Base-by-base conservation (phyloP, 2,329 filamentous ascomycete species). In the Onygenales sp. region DNA sequence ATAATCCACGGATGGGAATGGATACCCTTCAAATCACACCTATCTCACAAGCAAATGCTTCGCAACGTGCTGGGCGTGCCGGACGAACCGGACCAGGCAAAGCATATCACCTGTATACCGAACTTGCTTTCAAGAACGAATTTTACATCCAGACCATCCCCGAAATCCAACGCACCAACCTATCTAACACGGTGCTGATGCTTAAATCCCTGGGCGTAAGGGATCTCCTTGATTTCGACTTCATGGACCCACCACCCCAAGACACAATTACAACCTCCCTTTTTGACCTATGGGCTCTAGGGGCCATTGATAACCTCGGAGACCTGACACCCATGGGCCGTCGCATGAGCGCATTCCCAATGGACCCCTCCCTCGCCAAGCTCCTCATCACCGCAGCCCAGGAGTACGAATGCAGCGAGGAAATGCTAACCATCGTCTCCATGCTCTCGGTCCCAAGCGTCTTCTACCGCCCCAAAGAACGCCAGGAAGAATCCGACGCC, bases 1-100 rank as follows among this genome's bases (percentile, higher is more conserved):
- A 97, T 72, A 98, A 98, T 63, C 91, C 93, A 5, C 87, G 91
- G 51, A 97, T 98, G 89, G 93, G 93, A 54, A 98, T 98, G 93
- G 93, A 98, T 65, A 96, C 92, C 0, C 80, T 98, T 11, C 93
- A 97, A 65, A 95, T 98, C 60, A 98, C 93, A 0, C 93, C 93
- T 0, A 94, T 98, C 51, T 96, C 91, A 2, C 93, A 98, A 68
- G 93, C 93, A 61, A 98, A 98, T 68, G 86, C 90, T 4, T 90
- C 87, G 3, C 93, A 98, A 66, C 84, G 93, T 63, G 92, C 93
- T 42, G 93, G 93, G 54, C 87, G 93, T 67, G 93, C 93, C 44
- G 93, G 93, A 14, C 83, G 93, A 62, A 98, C 94, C 6, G 93
- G 93, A 0, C 93, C 93, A 1, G 93, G 94, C 55, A 96, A 96